Conservation (phyloP, 305 asterid species). For the Solanum hybrid region DNA sequence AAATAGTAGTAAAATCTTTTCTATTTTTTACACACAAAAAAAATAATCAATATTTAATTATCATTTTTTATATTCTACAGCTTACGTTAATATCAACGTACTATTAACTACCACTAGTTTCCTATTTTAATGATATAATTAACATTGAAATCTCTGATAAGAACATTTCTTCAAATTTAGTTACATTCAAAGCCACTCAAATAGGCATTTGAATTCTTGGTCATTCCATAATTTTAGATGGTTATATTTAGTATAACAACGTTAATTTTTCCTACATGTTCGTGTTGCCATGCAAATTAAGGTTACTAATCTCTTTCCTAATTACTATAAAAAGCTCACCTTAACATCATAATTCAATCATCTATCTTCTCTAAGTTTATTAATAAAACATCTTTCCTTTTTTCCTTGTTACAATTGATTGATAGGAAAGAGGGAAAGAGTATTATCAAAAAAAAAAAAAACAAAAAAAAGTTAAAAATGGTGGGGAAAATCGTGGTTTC, state of each 20-base stretch:
- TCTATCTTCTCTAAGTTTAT: not conserved
- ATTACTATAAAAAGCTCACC: not conserved
- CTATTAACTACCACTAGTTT: not conserved
- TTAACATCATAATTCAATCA: not conserved
- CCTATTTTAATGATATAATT: not conserved
- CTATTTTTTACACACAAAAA: not conserved
- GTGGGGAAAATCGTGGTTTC: slow-evolving; percentile 4
- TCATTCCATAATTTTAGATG: not conserved
- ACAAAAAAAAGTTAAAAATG: not conserved
- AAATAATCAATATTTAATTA: not conserved
- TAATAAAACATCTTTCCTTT: slow-evolving; percentile 2
- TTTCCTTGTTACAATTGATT: not conserved
- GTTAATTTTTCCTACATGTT: not conserved
- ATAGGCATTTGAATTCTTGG: not conserved
- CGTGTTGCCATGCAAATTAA: slow-evolving; percentile 6
- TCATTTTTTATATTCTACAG: not conserved
- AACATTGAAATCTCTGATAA: not conserved
- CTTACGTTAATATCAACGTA: not conserved
- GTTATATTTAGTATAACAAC: not conserved
- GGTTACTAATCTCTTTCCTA: not conserved
- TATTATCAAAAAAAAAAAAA: not conserved
- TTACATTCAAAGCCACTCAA: not conserved
- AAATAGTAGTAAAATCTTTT: not conserved
- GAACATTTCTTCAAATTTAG: not conserved
- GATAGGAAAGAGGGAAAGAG: slow-evolving; percentile 3